A percentile compares a stretch with the other conserved stretches of the same genome.
Evolutionary conservation across 805 yeast species (phyloP).

Genomic region (Cyberlindnera bimundalis): DNA sequence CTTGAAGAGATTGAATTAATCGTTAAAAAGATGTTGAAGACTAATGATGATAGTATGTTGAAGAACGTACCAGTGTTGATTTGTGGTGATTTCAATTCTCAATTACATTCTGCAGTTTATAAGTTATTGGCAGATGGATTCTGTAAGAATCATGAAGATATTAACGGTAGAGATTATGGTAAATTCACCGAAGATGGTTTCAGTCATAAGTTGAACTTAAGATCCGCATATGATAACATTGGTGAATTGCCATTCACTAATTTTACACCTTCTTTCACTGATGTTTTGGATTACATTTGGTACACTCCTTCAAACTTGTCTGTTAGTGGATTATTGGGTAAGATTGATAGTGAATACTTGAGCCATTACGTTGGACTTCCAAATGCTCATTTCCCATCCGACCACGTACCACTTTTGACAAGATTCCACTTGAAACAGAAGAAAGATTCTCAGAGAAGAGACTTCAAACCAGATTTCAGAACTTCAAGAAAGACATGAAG

Average conservation of each 20-base stretch:
- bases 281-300: constrained; percentile 95
- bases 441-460: constrained; percentile 29
- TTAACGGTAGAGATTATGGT: constrained; percentile 88
- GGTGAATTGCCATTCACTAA: constrained; percentile 95
- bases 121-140: constrained; percentile 81
- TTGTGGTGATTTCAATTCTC: constrained; percentile 96
- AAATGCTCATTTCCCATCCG: constrained; percentile 89
- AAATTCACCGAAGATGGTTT: constrained; percentile 86
- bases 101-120: constrained; percentile 83
- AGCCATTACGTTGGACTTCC: constrained; percentile 87
- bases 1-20: constrained; percentile 80
- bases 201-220: constrained; percentile 73
- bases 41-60: constrained; percentile 39
- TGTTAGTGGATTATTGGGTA: constrained; percentile 84
- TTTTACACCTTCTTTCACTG: constrained; percentile 88
- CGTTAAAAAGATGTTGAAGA: constrained; percentile 38
- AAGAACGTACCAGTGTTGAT: constrained; percentile 73
- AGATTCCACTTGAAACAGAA: constrained; percentile 46
- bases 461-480: constrained; percentile 25
- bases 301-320: constrained; percentile 77
- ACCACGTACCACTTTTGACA: constrained; percentile 84
- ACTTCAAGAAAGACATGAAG: constrained; percentile 30
- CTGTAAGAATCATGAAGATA: constrained; percentile 74
- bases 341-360: constrained; percentile 75
- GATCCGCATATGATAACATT: constrained; percentile 78